Percentiles rank a stretch among this genome's conserved stretches.
These are phyloP conservation scores for Phytopythium cucurbitacearum DNA, from an alignment of 352 stramenopile genomes.

Conservation along the genomic window DNA sequence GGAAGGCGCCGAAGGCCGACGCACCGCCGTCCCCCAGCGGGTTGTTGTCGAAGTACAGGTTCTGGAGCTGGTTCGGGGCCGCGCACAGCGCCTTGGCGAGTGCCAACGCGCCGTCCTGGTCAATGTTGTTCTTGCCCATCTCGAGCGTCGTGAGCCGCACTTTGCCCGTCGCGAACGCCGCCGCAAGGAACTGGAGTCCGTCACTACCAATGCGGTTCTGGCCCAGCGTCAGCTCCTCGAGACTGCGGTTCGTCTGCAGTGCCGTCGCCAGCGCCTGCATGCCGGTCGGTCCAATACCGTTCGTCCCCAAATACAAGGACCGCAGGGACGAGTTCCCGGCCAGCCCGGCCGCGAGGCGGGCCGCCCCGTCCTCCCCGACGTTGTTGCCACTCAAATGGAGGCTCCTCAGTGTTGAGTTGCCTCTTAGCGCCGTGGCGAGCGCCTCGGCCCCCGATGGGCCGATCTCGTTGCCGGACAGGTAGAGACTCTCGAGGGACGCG, in stretches of 20 bases:
- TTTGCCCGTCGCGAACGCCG: constrained; percentile 45
- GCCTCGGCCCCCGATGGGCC: constrained; percentile 42
- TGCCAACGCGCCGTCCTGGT: constrained; percentile 57
- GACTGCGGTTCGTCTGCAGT: constrained; percentile 45
- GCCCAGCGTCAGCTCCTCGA: constrained; percentile 72
- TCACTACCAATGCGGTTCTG: constrained; percentile 72
- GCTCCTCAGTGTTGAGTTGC: constrained; percentile 55
- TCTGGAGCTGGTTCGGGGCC: constrained; percentile 51
- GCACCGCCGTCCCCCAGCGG: constrained; percentile 72
- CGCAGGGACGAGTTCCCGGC: constrained; percentile 42
- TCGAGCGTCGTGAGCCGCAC: constrained; percentile 66
- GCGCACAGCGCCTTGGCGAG: constrained; percentile 63
- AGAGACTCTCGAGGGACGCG: constrained; percentile 60
- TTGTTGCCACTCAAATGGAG: constrained; percentile 83
- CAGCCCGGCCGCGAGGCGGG: constrained; percentile 45
- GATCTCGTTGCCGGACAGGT: constrained; percentile 81
- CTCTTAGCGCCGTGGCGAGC: constrained; percentile 40
- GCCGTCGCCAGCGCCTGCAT: constrained; percentile 55
- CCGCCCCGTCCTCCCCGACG: constrained; percentile 70
- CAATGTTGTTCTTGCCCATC: constrained; percentile 75
- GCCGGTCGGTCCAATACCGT: constrained; percentile 65
- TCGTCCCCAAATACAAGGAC: constrained; percentile 75
- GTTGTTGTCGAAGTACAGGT: constrained; percentile 84
- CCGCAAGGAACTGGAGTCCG: constrained; percentile 53
- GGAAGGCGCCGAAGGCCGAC: constrained; percentile 55